Percentiles rank a stretch among this genome's conserved stretches.
phyloP scores from a whole-genome alignment of 768 basidiomycete species.

The Tricholoma terreum region DNA sequence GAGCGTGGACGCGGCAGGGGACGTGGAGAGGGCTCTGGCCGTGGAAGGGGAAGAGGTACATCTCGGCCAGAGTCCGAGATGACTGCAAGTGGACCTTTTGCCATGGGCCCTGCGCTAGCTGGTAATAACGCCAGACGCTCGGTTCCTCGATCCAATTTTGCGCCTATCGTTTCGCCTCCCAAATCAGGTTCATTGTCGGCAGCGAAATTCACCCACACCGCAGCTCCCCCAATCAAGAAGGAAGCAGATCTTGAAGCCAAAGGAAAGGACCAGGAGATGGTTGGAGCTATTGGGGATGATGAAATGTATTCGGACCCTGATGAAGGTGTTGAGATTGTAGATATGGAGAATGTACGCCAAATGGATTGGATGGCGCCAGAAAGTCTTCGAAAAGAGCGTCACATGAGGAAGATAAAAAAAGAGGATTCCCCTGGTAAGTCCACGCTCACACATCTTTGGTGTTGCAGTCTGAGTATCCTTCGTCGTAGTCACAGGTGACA shows the following conservation, averaged over 20 bases:
- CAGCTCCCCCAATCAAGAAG: slow-evolving; percentile 49
- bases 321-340: slow-evolving; percentile 83
- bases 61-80: slow-evolving; percentile 60
- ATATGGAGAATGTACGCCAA: slow-evolving; percentile 71
- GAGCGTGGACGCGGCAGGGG: slow-evolving; percentile 49
- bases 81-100: slow-evolving; percentile 85
- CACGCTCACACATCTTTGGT: not conserved
- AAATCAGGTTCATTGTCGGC: slow-evolving; percentile 43
- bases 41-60: slow-evolving; percentile 53
- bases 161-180: slow-evolving; percentile 40
- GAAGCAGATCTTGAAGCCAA: slow-evolving; percentile 27
- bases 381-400: slow-evolving; percentile 52
- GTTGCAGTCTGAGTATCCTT: not conserved
- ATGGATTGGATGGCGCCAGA: slow-evolving; percentile 93
- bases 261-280: slow-evolving; percentile 23
- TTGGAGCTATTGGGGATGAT: slow-evolving; percentile 44
- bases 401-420: slow-evolving; percentile 40
- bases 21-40: slow-evolving; percentile 46
- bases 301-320: slow-evolving; percentile 86
- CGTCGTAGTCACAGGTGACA: slow-evolving; percentile 24
- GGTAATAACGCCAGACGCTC: slow-evolving; percentile 52
- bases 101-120: slow-evolving; percentile 76
- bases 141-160: slow-evolving; percentile 54
- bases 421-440: slow-evolving; percentile 38
- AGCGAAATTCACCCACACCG: slow-evolving; percentile 46